Conservation (phyloP, 345 rosid species). For the Trapa incisa region DNA sequence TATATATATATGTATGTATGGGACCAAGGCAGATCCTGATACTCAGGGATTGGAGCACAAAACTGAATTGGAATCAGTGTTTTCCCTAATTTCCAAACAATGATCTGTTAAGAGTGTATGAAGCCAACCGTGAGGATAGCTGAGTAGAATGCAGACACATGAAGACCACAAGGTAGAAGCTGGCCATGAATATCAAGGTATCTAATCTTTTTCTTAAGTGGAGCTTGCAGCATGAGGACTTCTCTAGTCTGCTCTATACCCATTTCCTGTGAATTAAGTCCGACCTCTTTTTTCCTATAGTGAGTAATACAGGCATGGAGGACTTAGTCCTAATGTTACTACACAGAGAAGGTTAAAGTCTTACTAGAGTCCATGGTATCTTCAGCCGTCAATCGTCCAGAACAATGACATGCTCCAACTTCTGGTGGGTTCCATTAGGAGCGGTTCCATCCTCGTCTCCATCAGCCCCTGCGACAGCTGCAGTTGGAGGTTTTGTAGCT, state of each 20-base stretch:
- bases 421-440: conserved; percentile 10
- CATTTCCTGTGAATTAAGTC: neutral
- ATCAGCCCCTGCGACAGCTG: conserved; percentile 2
- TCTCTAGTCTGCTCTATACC: neutral
- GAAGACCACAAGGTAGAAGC: neutral
- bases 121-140: neutral
- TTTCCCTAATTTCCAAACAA: too few species aligned
- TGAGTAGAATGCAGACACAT: neutral
- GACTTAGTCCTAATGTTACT: neutral
- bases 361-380: neutral
- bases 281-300: neutral
- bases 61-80: too few species aligned
- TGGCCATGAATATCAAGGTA: too few species aligned
- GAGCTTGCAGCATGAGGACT: neutral
- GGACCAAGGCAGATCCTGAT: too few species aligned
- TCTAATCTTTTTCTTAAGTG: neutral
- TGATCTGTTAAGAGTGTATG: too few species aligned
- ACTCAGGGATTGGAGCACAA: too few species aligned
- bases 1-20: too few species aligned
- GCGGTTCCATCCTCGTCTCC: conserved; percentile 2
- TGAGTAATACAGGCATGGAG: neutral
- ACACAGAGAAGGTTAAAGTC: neutral
- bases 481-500: conserved; percentile 11
- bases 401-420: conserved; percentile 15
- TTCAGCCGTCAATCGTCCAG: conserved; percentile 21